Conservation (phyloP, 345 rosid species). For the Hypericum androsaemum region DNA sequence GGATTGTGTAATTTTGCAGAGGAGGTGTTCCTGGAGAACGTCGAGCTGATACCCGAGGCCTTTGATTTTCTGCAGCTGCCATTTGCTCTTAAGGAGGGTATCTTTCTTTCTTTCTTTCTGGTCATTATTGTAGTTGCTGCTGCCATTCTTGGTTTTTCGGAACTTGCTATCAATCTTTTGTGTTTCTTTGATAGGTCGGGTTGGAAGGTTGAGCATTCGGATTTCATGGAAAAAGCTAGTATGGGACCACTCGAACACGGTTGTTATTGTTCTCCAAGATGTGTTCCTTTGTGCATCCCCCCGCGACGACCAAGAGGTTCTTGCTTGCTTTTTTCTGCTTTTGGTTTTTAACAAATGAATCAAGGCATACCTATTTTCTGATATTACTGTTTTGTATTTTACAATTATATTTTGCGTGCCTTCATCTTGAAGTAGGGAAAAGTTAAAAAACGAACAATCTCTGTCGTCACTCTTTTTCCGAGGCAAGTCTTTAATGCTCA, state of each 20-base stretch:
- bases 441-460: no score
- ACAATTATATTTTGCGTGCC: no score
- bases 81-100: constrained; percentile 69
- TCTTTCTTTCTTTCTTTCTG: neutral
- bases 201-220: constrained; percentile 68
- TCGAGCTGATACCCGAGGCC: constrained; percentile 74
- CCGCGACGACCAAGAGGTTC: constrained; percentile 70
- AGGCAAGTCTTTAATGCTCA: no score
- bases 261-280: constrained; percentile 60
- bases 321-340: neutral
- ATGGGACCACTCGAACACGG: constrained; percentile 47
- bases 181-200: constrained; percentile 33
- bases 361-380: neutral
- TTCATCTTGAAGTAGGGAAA: no score
- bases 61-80: constrained; percentile 86
- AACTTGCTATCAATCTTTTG: neutral
- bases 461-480: no score
- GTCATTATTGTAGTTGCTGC: neutral
- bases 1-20: constrained; percentile 13
- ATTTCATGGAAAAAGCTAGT: constrained; percentile 81
- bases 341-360: neutral
- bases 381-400: no score
- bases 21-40: constrained; percentile 68
- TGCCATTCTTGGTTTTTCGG: neutral
- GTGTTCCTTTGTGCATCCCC: constrained; percentile 59